Base-by-base conservation (phyloP, 257 asterid genomes). In the Nicotiana undulata region DNA sequence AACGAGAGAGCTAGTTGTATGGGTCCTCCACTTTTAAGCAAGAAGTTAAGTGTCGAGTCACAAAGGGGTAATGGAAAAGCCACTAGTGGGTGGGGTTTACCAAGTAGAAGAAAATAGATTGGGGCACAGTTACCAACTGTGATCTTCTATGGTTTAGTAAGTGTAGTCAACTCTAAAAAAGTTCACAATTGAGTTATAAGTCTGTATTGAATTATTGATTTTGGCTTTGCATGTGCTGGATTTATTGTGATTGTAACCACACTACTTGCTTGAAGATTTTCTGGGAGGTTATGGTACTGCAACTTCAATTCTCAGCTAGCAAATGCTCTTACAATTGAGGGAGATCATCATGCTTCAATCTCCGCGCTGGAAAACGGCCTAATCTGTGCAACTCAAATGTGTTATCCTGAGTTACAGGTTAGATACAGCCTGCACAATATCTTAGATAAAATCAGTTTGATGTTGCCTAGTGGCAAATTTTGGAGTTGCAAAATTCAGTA, bases 231-330 rank as follows among this genome's bases (percentile, higher is more conserved):
- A 24, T 8, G 24, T 72, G 61, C 24, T 72, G 34, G 18, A 11
- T 68, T 18, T 37, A 24, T 24, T 49, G 60, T 72, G 61, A 72
- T 49, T 72, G 53, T 32, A 46, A 70, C 6, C 46, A 31, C 37
- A 72, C 60, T 79, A 49, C 74, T 74, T 81, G 37, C 65, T 86
- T 84, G 83, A 88, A 95, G 99, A 93, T 94, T 93, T 89, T 83
- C 94, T 7, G 97, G 95, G 87, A 89, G 91, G 75, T 85, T 96
- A 79, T 96, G 99, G 99, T 90, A 86, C 80, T 96, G 98, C 93
- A 96, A 96, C 89, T 96, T 96, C 89, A 90, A 83, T 83, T 93
- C 97, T 85, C 99, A 96, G 92, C 92, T 93, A 83, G 99, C 98
- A 59, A 96, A 92, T 90, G 94, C 99, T 84, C 85, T 94, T 64